phyloP scores from a whole-genome alignment of 2,329 filamentous ascomycete species.

The Cercospora janseana region DNA sequence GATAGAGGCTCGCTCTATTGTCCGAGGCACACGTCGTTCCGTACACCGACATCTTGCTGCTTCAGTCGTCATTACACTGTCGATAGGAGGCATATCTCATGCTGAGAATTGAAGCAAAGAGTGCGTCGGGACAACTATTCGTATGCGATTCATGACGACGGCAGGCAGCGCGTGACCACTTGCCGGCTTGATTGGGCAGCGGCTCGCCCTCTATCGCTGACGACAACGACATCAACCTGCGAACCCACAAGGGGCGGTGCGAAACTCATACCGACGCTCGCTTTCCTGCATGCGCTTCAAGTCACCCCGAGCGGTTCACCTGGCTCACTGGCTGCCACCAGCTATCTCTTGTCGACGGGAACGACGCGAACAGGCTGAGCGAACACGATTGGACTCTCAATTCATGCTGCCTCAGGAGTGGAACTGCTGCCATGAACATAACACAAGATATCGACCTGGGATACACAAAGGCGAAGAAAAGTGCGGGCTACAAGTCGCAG shows the following conservation, averaged over 20 bases:
- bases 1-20: not conserved
- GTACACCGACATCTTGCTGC: conserved; percentile 1
- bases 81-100: not conserved
- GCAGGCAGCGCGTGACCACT: conserved; percentile 5
- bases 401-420: not conserved
- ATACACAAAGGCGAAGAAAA: conserved; percentile 9
- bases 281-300: too few relatives aligned
- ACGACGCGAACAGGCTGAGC: not conserved
- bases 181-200: not conserved
- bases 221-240: not conserved
- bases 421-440: conserved; percentile 6
- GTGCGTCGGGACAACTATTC: not conserved
- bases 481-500: not conserved
- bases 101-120: not conserved
- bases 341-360: not conserved
- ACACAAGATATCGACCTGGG: conserved; percentile 7
- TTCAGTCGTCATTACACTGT: not conserved
- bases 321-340: not conserved
- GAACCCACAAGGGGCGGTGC: too few relatives aligned
- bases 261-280: not conserved
- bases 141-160: not conserved
- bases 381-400: not conserved
- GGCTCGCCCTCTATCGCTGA: not conserved
- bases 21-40: not conserved
- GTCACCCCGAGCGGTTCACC: not conserved